Evolutionary conservation across 768 basidiomycete species (phyloP).

Genomic region (Cyclocybe cylindracea): DNA sequence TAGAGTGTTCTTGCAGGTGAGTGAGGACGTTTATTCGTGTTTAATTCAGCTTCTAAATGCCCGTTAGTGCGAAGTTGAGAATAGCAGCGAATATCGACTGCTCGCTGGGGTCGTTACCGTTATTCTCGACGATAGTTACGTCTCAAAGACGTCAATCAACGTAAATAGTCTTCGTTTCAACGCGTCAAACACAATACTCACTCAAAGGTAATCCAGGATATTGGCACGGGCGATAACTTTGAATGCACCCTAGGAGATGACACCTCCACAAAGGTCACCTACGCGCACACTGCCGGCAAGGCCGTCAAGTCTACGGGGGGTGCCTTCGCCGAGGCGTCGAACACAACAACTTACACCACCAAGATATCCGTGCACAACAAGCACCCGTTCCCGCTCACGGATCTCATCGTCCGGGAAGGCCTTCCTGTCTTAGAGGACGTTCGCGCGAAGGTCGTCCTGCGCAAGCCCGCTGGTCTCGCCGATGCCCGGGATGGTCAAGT

Average conservation of each 20-base stretch:
- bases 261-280: conserved; percentile 42
- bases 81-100: conserved; percentile 57
- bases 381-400: conserved; percentile 43
- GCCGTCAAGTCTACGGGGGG: conserved; percentile 37
- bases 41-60: not conserved
- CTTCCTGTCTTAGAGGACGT: conserved; percentile 44
- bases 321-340: conserved; percentile 43
- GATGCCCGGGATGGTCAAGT: conserved; percentile 40
- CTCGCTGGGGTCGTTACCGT: conserved; percentile 56
- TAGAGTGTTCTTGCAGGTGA: conserved; percentile 51
- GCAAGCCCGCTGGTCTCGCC: conserved; percentile 47
- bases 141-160: conserved; percentile 50
- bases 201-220: conserved; percentile 32
- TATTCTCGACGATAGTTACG: conserved; percentile 57
- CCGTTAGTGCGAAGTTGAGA: conserved; percentile 49
- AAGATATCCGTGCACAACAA: conserved; percentile 48
- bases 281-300: conserved; percentile 37
- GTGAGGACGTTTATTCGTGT: conserved; percentile 6
- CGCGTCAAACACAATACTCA: not conserved
- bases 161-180: conserved; percentile 25
- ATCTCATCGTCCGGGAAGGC: conserved; percentile 48
- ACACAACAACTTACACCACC: conserved; percentile 46
- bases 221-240: conserved; percentile 52
- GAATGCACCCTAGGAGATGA: conserved; percentile 55
- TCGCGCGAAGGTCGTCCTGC: conserved; percentile 44